phyloP scores from a whole-genome alignment of 805 yeast genomes.

The Debaryomyces maramus region DNA sequence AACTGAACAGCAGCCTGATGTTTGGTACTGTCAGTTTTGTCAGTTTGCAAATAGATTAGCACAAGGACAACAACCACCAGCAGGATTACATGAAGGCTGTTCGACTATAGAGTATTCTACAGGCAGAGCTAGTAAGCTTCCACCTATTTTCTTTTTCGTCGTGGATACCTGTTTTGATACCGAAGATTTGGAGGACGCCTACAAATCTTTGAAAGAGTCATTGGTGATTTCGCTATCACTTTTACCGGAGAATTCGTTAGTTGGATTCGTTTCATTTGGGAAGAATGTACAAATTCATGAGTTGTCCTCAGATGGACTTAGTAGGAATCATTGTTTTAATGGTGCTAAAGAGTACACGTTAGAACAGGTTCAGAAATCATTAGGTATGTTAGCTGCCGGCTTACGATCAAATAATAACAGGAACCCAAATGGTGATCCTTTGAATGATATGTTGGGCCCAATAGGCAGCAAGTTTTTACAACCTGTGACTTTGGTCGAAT shows the following conservation, averaged over 20 bases:
- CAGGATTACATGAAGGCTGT: slow-evolving; percentile 38
- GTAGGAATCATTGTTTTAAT: slow-evolving; percentile 44
- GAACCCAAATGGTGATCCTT: slow-evolving; percentile 5
- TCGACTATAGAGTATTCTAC: slow-evolving; percentile 55
- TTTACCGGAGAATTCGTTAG: slow-evolving; percentile 54
- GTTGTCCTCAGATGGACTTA: slow-evolving; percentile 32
- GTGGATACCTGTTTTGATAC: slow-evolving; percentile 57
- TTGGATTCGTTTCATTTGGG: slow-evolving; percentile 61
- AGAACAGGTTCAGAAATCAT: slow-evolving; percentile 45
- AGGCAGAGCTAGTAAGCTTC: slow-evolving; percentile 38
- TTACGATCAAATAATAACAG: slow-evolving; percentile 9
- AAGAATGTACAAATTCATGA: slow-evolving; percentile 61
- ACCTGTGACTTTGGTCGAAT: slow-evolving; percentile 51
- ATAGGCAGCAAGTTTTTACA: slow-evolving; percentile 43
- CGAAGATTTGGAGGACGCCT: slow-evolving; percentile 47
- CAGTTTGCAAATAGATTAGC: slow-evolving; percentile 41
- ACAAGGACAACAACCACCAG: slow-evolving; percentile 23
- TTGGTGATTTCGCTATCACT: slow-evolving; percentile 44
- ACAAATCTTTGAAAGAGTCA: slow-evolving; percentile 49
- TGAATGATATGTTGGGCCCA: slow-evolving; percentile 9
- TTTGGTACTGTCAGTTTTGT: slow-evolving; percentile 63
- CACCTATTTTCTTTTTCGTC: slow-evolving; percentile 52
- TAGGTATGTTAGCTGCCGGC: slow-evolving; percentile 44
- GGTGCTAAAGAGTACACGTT: slow-evolving; percentile 53
- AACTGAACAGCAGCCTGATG: slow-evolving; percentile 23